Evolutionary conservation across 306 rosid genomes (phyloP).

Genomic region (Lagenaria siceraria): DNA sequence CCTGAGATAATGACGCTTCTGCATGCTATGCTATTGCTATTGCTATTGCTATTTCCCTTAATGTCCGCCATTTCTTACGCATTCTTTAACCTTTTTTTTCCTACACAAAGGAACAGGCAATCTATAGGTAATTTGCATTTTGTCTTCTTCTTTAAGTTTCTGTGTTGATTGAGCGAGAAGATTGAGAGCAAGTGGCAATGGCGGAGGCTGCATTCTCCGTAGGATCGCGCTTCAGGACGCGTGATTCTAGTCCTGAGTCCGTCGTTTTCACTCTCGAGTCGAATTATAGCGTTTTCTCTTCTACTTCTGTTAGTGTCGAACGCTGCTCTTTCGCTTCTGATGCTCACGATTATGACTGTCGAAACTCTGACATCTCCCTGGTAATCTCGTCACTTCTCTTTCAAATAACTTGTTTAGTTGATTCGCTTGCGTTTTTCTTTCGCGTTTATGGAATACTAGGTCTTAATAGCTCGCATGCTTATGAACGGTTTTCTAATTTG

Average conservation of each 20-base stretch:
- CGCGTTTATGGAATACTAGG: background rate
- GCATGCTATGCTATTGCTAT: background rate
- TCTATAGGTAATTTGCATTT: background rate
- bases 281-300: constrained; percentile 72
- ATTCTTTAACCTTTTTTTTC: background rate
- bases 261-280: constrained; percentile 80
- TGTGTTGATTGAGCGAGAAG: background rate
- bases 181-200: constrained; percentile 32
- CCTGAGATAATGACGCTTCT: background rate
- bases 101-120: background rate
- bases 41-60: background rate
- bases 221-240: constrained; percentile 30
- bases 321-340: constrained; percentile 90
- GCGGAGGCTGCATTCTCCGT: constrained; percentile 55
- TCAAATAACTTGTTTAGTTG: background rate
- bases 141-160: background rate
- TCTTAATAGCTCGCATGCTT: background rate
- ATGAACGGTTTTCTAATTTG: background rate
- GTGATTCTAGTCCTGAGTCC: constrained; percentile 85
- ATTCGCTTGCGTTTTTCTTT: background rate
- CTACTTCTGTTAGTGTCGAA: constrained; percentile 85
- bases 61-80: constrained; percentile 1
- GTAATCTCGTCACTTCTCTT: constrained; percentile 17
- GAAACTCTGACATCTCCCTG: constrained; percentile 62
- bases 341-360: constrained; percentile 61